Percentiles rank a stretch among this genome's conserved stretches.
Conservation (phyloP, 345 rosid species). For the Theobroma cacao region DNA sequence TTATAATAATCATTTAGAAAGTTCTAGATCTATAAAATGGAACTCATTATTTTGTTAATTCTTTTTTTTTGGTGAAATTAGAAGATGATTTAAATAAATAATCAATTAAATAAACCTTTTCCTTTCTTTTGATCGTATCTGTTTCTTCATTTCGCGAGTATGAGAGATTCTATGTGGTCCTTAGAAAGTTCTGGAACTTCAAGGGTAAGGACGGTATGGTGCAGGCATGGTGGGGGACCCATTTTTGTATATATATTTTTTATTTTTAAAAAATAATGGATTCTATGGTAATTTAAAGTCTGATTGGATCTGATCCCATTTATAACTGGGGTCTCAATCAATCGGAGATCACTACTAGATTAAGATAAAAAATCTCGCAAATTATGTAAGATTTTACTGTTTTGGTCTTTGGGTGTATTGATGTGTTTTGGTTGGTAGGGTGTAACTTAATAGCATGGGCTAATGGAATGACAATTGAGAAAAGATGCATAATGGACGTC, state of each 20-base stretch:
- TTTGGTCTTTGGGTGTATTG: not conserved
- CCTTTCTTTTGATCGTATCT: not conserved
- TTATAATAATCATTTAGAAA: conserved; percentile 29
- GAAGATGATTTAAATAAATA: not conserved
- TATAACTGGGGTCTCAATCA: not conserved
- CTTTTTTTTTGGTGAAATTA: not conserved
- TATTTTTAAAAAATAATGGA: not conserved
- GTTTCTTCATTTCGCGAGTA: not conserved
- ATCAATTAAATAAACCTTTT: not conserved
- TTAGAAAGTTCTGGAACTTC: conserved; percentile 6
- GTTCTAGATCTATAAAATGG: conserved; percentile 33
- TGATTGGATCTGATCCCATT: not conserved
- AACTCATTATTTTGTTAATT: not conserved
- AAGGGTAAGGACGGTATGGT: not conserved
- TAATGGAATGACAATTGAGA: no score
- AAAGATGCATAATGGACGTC: no score
- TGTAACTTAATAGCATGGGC: not conserved
- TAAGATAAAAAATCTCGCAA: not conserved
- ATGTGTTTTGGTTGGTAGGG: not conserved
- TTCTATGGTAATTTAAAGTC: not conserved
- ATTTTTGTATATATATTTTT: not conserved
- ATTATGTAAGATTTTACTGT: not conserved
- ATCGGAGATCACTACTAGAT: not conserved
- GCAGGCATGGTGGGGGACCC: not conserved
- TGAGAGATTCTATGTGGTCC: not conserved